Evolutionary conservation across 78 protist genomes (phyloP).

Genomic region (Dictyostelium firmibasis): DNA sequence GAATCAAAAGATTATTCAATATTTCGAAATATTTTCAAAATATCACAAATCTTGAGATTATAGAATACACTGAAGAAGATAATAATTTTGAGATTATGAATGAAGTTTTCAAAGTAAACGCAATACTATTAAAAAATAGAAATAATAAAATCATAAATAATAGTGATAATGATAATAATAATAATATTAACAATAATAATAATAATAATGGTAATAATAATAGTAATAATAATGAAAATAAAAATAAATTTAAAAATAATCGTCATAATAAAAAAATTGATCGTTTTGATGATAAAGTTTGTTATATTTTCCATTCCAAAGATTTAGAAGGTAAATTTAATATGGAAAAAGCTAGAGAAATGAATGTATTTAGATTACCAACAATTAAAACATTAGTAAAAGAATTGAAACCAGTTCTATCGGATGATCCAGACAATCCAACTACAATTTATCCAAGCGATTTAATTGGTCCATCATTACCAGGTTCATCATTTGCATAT

Average conservation of each 20-base stretch:
- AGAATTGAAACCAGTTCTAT: not conserved
- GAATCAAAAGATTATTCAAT: not conserved
- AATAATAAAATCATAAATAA: constrained; percentile 38
- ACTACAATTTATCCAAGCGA: not conserved
- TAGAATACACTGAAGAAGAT: not conserved
- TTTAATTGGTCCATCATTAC: not conserved
- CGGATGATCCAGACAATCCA: not conserved
- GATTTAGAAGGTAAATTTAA: not conserved
- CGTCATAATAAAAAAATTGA: too few species aligned
- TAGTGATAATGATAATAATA: not conserved
- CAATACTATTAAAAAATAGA: not conserved
- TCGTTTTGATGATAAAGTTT: not conserved
- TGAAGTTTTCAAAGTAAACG: not conserved
- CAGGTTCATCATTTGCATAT: constrained; percentile 35
- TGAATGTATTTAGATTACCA: not conserved
- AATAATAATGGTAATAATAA: not conserved
- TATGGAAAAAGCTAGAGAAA: not conserved
- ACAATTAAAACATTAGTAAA: not conserved
- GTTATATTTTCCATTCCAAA: not conserved
- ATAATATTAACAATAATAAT: constrained; percentile 46
- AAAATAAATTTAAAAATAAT: too few species aligned
- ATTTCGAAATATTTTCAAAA: not conserved
- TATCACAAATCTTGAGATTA: not conserved
- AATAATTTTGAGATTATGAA: not conserved
- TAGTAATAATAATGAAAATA: too few species aligned